Conservation (phyloP, 352 stramenopile species). For the Globisporangium cederbergense region DNA sequence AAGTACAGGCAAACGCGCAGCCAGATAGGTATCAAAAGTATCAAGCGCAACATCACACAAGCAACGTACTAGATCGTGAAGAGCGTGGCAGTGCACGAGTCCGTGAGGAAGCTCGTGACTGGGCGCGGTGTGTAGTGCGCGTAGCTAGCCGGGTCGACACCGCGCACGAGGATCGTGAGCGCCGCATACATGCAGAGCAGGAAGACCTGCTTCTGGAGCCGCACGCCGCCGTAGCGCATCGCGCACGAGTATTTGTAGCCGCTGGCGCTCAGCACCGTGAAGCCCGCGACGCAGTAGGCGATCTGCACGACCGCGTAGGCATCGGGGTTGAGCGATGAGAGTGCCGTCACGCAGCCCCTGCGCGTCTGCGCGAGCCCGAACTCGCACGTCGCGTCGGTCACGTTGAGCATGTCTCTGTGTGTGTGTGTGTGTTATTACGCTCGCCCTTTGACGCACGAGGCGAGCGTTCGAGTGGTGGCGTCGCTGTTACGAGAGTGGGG, state of each 20-base stretch:
- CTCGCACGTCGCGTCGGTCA: conserved; percentile 47
- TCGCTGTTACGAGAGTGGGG: background rate
- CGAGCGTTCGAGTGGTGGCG: background rate
- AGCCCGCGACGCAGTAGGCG: conserved; percentile 38
- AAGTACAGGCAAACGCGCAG: background rate
- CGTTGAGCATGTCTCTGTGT: conserved; percentile 16
- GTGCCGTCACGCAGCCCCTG: conserved; percentile 34
- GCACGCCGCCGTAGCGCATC: conserved; percentile 29
- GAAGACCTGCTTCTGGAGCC: conserved; percentile 52
- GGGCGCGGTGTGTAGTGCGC: conserved; percentile 39
- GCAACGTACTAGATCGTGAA: conserved; percentile 53
- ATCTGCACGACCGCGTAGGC: conserved; percentile 38
- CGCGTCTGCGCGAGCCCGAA: conserved; percentile 45
- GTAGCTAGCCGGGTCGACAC: conserved; percentile 51
- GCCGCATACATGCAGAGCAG: conserved; percentile 44
- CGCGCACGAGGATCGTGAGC: conserved; percentile 50
- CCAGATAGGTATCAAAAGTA: background rate
- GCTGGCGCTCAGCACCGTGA: conserved; percentile 27
- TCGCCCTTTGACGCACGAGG: background rate
- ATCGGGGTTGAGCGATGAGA: conserved; percentile 31
- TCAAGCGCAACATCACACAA: background rate
- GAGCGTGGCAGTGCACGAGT: conserved; percentile 58
- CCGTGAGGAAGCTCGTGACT: conserved; percentile 38
- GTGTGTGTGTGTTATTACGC: background rate
- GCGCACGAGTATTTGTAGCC: conserved; percentile 45